A percentile compares a stretch with the other conserved stretches of the same genome.
phyloP scores from a whole-genome alignment of 1,284 basidiomycete genomes.

The Xanthoconium separans region DNA sequence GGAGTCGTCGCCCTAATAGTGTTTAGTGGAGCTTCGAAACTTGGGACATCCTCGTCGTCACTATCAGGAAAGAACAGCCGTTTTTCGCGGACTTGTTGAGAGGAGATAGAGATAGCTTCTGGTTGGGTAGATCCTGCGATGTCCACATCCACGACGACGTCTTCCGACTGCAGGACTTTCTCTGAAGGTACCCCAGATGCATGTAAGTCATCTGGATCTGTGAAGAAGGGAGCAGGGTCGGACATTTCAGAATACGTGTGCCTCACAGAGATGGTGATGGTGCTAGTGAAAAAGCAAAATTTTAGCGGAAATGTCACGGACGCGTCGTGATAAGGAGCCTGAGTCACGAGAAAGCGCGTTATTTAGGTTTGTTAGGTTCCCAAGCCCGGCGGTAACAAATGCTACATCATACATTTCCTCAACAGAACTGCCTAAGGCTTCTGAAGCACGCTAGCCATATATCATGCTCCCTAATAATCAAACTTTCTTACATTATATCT shows the following conservation, averaged over 20 bases:
- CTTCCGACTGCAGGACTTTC: slow-evolving; percentile 1
- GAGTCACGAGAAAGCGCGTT: slow-evolving; percentile 16
- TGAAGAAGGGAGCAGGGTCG: slow-evolving; percentile 34
- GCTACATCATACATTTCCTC: too few species aligned
- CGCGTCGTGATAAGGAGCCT: slow-evolving; percentile 12
- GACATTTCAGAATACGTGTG: slow-evolving; percentile 10
- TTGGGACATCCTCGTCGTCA: slow-evolving; percentile 49
- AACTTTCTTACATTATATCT: neutral
- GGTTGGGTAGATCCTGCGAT: neutral
- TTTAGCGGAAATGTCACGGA: neutral
- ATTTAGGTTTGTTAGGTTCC: slow-evolving; percentile 23
- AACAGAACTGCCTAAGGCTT: too few species aligned
- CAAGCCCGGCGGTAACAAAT: neutral
- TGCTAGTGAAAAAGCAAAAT: neutral
- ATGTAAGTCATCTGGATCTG: slow-evolving; percentile 37
- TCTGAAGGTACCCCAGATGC: neutral
- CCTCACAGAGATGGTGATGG: neutral
- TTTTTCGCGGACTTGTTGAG: slow-evolving; percentile 23
- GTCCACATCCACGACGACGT: neutral
- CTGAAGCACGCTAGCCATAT: too few species aligned
- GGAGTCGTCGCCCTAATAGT: slow-evolving; percentile 14
- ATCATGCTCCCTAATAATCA: too few species aligned
- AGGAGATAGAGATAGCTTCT: neutral
- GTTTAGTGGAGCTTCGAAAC: slow-evolving; percentile 15
- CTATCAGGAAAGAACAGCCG: slow-evolving; percentile 58